Conservation (phyloP, 805 yeast species). For the Myxozyma neotropica region DNA sequence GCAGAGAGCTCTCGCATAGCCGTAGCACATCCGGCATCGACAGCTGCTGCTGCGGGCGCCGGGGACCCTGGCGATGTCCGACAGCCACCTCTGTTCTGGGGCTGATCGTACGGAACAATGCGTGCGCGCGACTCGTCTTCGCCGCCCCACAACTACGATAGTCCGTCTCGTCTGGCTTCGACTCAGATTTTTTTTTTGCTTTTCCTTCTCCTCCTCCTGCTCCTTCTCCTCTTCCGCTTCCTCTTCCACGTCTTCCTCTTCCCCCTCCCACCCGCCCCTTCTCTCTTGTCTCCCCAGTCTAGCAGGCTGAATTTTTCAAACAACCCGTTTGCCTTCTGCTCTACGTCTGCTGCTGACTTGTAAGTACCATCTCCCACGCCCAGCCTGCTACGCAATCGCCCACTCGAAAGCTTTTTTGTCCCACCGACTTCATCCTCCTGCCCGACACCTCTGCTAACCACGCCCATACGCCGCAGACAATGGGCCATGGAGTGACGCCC, state of each 20-base stretch:
- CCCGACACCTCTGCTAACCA: not conserved
- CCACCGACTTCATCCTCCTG: not conserved
- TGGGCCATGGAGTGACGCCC: constrained; percentile 31
- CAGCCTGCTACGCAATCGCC: not conserved
- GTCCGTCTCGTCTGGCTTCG: not conserved
- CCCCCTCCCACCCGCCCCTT: not conserved
- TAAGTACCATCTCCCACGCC: constrained; percentile 4
- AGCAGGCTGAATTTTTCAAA: not conserved
- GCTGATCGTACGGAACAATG: not conserved
- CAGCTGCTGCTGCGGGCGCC: not conserved
- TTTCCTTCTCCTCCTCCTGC: not conserved
- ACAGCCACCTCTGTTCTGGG: not conserved
- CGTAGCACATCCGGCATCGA: not conserved
- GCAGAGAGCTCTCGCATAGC: not conserved
- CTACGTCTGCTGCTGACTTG: constrained; percentile 5
- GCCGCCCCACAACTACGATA: constrained; percentile 8
- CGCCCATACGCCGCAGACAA: constrained; percentile 11
- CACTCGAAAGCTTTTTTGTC: not conserved
- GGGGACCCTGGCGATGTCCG: not conserved
- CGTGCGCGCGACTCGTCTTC: not conserved
- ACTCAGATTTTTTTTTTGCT: constrained; percentile 14
- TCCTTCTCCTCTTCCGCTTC: constrained; percentile 5
- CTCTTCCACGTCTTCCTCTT: not conserved
- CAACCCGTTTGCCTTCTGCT: constrained; percentile 4
- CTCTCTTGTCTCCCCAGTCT: constrained; percentile 1